Percentiles rank a stretch among this genome's conserved stretches.
phyloP scores from a whole-genome alignment of 192 early-diverging fungal species.

The Allomyces macrogynus region DNA sequence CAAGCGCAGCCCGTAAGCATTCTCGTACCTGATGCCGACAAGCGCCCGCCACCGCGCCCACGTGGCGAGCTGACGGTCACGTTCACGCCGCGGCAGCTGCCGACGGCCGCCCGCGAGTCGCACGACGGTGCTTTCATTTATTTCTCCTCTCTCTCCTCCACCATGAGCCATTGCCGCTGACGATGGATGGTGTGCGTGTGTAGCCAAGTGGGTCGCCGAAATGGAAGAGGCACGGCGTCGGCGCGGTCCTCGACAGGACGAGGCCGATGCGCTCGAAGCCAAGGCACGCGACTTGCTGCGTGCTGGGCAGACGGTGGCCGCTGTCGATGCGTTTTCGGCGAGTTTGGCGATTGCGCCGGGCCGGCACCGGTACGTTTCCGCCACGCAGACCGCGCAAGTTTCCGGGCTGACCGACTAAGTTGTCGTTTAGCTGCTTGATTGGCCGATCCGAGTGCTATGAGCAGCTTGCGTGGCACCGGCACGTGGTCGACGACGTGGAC shows the following conservation, averaged over 20 bases:
- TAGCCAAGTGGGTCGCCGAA: neutral
- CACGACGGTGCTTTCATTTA: slow-evolving; percentile 29
- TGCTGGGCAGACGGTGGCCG: neutral
- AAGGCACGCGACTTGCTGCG: neutral
- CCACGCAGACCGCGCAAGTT: neutral
- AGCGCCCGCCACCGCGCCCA: slow-evolving; percentile 5
- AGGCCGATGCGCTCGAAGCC: neutral
- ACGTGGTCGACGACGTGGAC: neutral
- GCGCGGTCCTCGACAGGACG: neutral
- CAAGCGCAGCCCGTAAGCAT: too few species aligned
- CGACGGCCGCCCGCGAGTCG: slow-evolving; percentile 28
- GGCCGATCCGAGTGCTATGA: neutral
- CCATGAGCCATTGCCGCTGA: too few species aligned
- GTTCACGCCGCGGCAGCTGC: slow-evolving; percentile 20
- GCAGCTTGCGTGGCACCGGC: neutral
- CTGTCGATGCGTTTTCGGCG: neutral
- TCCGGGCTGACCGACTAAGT: neutral
- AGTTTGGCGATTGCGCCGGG: neutral
- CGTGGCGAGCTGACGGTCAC: slow-evolving; percentile 10
- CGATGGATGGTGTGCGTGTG: too few species aligned
- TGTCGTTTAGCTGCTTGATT: neutral
- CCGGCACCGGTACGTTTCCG: neutral
- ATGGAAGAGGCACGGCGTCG: neutral
- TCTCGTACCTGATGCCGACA: too few species aligned
- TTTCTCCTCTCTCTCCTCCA: neutral